Evolutionary conservation across 2,329 filamentous ascomycete genomes (phyloP).

Genomic region (Arthroderma sp.): DNA sequence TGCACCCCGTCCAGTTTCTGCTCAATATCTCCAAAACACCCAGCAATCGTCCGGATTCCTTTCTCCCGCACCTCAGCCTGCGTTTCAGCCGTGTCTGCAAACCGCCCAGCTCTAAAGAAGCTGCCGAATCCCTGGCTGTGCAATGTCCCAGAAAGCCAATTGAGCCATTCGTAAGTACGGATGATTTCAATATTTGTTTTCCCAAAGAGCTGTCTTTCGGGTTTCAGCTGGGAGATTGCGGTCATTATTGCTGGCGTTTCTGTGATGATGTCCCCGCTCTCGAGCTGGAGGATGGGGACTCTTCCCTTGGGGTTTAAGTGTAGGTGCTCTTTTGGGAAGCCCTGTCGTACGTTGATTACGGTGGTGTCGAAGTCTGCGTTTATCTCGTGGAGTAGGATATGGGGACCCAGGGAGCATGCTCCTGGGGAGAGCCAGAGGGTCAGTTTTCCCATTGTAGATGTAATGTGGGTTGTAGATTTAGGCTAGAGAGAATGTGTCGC

Average conservation of each 20-base stretch:
- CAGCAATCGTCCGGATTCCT: constrained; percentile 12
- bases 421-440: constrained; percentile 16
- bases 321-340: constrained; percentile 12
- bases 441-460: too few relatives aligned
- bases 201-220: constrained; percentile 18
- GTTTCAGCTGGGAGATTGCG: constrained; percentile 19
- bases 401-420: constrained; percentile 20
- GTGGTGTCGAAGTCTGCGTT: constrained; percentile 11
- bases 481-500: too few relatives aligned
- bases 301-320: constrained; percentile 22
- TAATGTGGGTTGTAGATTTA: too few relatives aligned
- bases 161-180: constrained; percentile 24
- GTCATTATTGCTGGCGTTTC: constrained; percentile 23
- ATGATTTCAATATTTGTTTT: constrained; percentile 17
- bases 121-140: constrained; percentile 19
- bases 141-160: constrained; percentile 21
- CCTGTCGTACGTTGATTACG: constrained; percentile 6
- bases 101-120: constrained; percentile 16
- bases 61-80: constrained; percentile 13
- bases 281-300: constrained; percentile 19
- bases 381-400: constrained; percentile 20
- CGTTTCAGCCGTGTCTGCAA: constrained; percentile 13
- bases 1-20: constrained; percentile 12
- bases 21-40: constrained; percentile 16
- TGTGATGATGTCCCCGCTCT: constrained; percentile 18